Base-by-base conservation (phyloP, 192 early-diverging fungal species). In the Cladochytrium replicatum region DNA sequence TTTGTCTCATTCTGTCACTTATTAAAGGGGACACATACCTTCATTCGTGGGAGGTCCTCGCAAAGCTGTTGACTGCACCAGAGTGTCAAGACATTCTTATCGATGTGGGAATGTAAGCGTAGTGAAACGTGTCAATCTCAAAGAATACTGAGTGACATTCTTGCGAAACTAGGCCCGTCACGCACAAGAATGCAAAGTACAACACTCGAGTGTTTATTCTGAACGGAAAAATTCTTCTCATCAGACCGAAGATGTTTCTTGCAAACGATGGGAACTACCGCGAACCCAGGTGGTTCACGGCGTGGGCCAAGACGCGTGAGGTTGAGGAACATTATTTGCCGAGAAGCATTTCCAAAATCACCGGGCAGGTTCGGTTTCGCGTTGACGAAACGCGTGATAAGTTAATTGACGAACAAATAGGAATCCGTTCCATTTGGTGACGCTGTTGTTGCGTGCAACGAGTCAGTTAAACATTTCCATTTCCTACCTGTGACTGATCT, bases 261-360 rank as follows among this genome's bases (percentile, higher is more conserved):
- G 96, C 96, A 15, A 96, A 97, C 54, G 94, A 97, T 58, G 93
- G 94, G 15, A 97, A 97, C 60, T 99, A 99, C 67, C 84, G 93
- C 26, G 96, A 99, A 62, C 48, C 84, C 66, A 69, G 96, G 29
- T 99, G 91, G 84, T 99, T 99, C 63, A 74, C 86, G 0, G 68
- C 85, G 4, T 99, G 94, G 93, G 71, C 58, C 9, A 77, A 81
- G 43, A 37, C 43, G 3, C 62, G 74, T 4, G 47, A 61, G 2
- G 62, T 85, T 0, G 94, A 97, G 57, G 77, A 89, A 8, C 76
- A 83, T 55, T 77, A 75, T 46, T 59, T 99, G 37, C 96, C 96
- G 25, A 57, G 74, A 2, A 81, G 85, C 46, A 85, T 99, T 32
- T 63, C 75, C n/a, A 70, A 67, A 15, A 69, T 95, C 24, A 88